Base-by-base conservation (phyloP, 208 protist genomes). In the Acanthamoeba lenticulata region DNA sequence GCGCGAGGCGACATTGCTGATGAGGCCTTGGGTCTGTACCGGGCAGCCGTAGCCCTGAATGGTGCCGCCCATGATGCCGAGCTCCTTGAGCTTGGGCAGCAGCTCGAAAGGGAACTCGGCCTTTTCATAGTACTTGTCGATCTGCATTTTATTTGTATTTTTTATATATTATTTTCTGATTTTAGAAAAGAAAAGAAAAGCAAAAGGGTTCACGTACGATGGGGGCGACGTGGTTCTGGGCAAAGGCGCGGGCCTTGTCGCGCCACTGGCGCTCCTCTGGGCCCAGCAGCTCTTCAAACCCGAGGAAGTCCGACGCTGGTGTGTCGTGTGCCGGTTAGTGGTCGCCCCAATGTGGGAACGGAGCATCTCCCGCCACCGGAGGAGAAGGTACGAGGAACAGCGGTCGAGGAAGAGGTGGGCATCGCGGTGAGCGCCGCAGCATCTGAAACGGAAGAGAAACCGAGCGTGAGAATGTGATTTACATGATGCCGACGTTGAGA, bases 61-160 rank as follows among this genome's bases (percentile, higher is more conserved):
- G 44, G 47, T 90, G 29, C 65, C 74, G 32, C 94, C 94, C 32
- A 57, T 72, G 52, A 85, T 93, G 42, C 85, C 69, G 38, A 95
- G 65, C 69, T 94, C 2, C 81, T 77, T 91, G 40, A 95, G 49
- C 65, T 83, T 92, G 42, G n/a, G 29, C 24, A 95, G 24, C 15
- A 95, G n/a, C 44, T 90, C 7, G 2, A 85, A 47, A 77, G 94
- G 94, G 36, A 95, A 95, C 32, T 95, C 94, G 74, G 94, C 94
- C 69, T 94, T 95, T 32, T 95, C 94, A 62, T 95, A 95, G 86
- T 95, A 95, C 90, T 90, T 42, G 83, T 95, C 91, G 13, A 94
- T 44, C 94, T 95, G 21, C 5, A 52, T 15, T 15, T n/a, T n/a
- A n/a, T n/a, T n/a, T n/a, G n/a, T n/a, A n/a, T n/a, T n/a, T n/a